Percentiles rank a stretch among this genome's conserved stretches.
Conservation (phyloP, 2,329 filamentous ascomycete species). For the Beauveria brongniartii region DNA sequence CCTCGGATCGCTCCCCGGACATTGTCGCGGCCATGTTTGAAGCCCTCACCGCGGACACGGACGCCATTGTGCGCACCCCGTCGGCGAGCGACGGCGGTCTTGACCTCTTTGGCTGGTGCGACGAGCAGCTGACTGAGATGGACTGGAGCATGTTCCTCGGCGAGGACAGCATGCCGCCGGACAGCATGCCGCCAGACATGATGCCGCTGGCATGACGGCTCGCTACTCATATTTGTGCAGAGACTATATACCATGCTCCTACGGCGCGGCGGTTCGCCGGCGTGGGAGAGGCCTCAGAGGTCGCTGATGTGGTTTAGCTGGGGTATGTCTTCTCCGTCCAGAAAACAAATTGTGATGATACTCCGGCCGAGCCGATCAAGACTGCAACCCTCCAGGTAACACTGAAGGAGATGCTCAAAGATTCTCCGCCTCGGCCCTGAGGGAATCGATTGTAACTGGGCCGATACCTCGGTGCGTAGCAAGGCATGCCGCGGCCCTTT, state of each 20-base stretch:
- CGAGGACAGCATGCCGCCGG: conserved; percentile 13
- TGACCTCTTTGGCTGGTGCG: conserved; percentile 21
- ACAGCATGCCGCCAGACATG: background rate
- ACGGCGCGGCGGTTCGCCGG: too few relatives aligned
- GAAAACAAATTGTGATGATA: too few relatives aligned
- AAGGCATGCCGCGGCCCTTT: too few relatives aligned
- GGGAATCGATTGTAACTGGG: too few relatives aligned
- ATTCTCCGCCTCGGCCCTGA: too few relatives aligned
- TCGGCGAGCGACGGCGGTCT: conserved; percentile 19
- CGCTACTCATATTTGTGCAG: background rate
- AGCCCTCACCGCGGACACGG: conserved; percentile 17
- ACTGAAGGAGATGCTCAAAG: too few relatives aligned
- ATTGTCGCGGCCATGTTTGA: conserved; percentile 21
- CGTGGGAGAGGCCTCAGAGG: too few relatives aligned
- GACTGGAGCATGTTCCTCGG: conserved; percentile 20
- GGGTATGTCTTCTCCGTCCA: too few relatives aligned
- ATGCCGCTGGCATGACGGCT: conserved; percentile 1
- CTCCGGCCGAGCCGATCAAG: too few relatives aligned
- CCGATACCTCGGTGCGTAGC: too few relatives aligned
- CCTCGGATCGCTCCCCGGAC: conserved; percentile 20
- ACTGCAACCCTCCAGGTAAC: too few relatives aligned
- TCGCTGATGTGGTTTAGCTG: too few relatives aligned
- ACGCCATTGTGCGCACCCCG: conserved; percentile 17
- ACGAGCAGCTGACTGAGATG: conserved; percentile 21
- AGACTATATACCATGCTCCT: background rate